Conservation (phyloP, 768 basidiomycete species). For the Agaricus subrufescens region DNA sequence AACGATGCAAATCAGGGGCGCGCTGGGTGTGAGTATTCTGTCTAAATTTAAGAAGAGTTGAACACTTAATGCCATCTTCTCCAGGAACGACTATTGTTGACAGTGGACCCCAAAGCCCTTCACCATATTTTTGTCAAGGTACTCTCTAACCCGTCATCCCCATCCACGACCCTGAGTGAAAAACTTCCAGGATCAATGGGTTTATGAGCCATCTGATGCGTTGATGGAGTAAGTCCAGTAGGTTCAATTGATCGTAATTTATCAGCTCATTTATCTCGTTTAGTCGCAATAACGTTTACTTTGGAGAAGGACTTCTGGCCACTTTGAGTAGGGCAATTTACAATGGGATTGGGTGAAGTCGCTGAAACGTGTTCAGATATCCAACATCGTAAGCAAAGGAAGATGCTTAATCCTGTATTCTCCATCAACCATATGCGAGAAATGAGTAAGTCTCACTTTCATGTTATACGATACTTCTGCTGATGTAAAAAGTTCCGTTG, state of each 20-base stretch:
- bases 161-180: neutral
- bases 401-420: conserved; percentile 42
- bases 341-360: neutral
- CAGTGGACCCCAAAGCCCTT: conserved; percentile 41
- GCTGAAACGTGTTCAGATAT: neutral
- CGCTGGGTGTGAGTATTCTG: conserved; percentile 28
- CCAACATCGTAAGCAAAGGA: conserved; percentile 37
- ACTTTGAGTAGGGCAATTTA: conserved; percentile 11
- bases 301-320: conserved; percentile 18
- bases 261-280: conserved; percentile 1
- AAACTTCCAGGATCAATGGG: conserved; percentile 24
- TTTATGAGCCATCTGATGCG: conserved; percentile 23
- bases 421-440: conserved; percentile 34
- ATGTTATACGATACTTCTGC: neutral
- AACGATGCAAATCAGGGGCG: conserved; percentile 27
- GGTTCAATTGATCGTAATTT: neutral
- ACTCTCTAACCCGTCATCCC: neutral
- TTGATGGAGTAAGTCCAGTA: conserved; percentile 20
- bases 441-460: conserved; percentile 17
- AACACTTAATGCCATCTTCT: neutral
- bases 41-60: neutral
- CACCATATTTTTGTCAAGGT: conserved; percentile 43
- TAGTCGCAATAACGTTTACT: conserved; percentile 13
- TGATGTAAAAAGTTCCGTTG: conserved; percentile 19
- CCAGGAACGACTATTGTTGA: conserved; percentile 30